These are phyloP conservation scores for Mycena chlorophos DNA, from an alignment of 768 basidiomycete species.

Conservation along the genomic window DNA sequence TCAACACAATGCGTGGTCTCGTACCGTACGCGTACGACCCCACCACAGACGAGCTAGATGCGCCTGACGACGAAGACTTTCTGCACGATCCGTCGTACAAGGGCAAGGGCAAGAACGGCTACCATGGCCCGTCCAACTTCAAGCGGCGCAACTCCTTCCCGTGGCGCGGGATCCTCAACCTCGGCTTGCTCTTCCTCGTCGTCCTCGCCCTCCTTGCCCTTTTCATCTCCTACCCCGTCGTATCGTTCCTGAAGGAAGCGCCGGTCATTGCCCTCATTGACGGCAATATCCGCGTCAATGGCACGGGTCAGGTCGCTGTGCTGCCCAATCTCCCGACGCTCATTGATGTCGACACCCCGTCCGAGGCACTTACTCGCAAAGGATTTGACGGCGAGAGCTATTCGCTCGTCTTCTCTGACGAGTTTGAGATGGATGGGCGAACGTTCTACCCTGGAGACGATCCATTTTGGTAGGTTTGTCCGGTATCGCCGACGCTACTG, in stretches of 20 bases:
- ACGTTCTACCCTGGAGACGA: conserved; percentile 58
- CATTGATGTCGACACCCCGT: conserved; percentile 74
- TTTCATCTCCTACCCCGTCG: conserved; percentile 82
- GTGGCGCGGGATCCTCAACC: conserved; percentile 58
- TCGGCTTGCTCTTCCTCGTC: conserved; percentile 66
- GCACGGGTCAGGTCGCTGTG: conserved; percentile 64
- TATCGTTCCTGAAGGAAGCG: conserved; percentile 45
- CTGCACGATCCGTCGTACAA: conserved; percentile 61
- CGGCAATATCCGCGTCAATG: conserved; percentile 67
- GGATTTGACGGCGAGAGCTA: conserved; percentile 76
- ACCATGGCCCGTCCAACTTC: conserved; percentile 11
- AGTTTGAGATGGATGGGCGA: conserved; percentile 67
- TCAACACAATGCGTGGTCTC: conserved; percentile 39
- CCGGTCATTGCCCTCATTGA: conserved; percentile 47
- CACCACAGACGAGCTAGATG: conserved; percentile 51
- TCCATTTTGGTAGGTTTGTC: conserved; percentile 14
- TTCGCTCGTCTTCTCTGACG: conserved; percentile 73
- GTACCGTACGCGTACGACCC: conserved; percentile 77
- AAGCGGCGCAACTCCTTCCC: conserved; percentile 35
- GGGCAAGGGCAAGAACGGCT: conserved; percentile 25
- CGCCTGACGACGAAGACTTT: conserved; percentile 71
- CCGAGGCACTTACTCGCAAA: conserved; percentile 52
- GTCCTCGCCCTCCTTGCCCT: conserved; percentile 62
- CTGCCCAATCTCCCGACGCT: conserved; percentile 41
- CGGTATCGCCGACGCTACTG: too few species aligned